phyloP scores from a whole-genome alignment of 176 grass and related monocot species.

The Musa beccarii region DNA sequence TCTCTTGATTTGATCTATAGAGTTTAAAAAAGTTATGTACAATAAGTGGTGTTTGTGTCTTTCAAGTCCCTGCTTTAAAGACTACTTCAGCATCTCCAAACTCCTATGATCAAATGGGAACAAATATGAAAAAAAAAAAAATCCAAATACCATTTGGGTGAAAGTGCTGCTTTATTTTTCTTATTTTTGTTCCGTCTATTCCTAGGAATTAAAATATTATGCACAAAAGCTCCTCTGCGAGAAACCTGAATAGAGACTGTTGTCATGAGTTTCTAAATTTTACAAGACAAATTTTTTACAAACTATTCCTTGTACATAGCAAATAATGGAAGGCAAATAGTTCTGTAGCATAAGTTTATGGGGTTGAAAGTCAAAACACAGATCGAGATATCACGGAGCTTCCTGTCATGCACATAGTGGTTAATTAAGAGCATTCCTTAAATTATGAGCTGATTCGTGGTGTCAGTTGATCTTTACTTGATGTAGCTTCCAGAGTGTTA shows the following conservation, averaged over 20 bases:
- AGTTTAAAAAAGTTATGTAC: no score
- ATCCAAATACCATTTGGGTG: not conserved
- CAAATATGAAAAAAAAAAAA: no score
- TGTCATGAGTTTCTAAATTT: not conserved
- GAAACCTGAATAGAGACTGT: not conserved
- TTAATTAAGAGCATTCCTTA: no score
- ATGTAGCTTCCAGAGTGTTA: no score
- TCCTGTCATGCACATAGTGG: no score
- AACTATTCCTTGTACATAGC: not conserved
- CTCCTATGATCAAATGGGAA: no score
- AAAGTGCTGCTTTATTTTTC: not conserved
- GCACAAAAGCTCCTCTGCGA: not conserved
- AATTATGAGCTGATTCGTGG: not conserved
- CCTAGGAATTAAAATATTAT: not conserved
- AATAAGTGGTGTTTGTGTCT: no score
- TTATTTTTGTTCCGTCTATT: no score
- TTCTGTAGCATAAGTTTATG: not conserved
- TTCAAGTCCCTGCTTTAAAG: no score
- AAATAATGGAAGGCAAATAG: not conserved
- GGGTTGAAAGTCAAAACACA: not conserved
- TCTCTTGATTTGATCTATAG: no score
- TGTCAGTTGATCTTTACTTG: not conserved
- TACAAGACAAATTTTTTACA: not conserved
- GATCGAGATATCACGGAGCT: no score
- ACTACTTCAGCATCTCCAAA: no score